phyloP scores from a whole-genome alignment of 345 rosid species.

The Cardamine occulta region DNA sequence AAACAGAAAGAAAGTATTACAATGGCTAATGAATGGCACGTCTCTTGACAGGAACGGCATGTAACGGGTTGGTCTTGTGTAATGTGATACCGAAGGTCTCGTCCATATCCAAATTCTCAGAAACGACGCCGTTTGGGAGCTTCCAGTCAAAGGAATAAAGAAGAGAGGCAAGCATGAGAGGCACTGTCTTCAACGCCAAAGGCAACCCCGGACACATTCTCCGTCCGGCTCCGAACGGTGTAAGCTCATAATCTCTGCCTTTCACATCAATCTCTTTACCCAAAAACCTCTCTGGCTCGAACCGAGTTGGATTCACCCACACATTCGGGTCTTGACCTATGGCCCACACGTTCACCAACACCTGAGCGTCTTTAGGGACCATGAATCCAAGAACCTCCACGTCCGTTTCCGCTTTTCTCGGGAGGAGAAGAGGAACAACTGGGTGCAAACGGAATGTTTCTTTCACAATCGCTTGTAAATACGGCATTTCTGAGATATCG shows the following conservation, averaged over 20 bases:
- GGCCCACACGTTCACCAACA: constrained; percentile 35
- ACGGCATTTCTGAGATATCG: constrained; percentile 2
- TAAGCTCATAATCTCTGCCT: constrained; percentile 28
- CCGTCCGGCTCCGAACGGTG: constrained; percentile 34
- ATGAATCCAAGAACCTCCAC: constrained; percentile 26
- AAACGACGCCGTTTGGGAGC: constrained; percentile 7
- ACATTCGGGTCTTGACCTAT: constrained; percentile 32
- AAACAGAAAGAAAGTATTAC: not conserved
- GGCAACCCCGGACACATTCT: constrained; percentile 35
- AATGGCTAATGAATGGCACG: not conserved
- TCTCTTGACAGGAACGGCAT: constrained; percentile 20
- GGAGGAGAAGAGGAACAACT: constrained; percentile 24
- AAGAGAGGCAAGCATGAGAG: constrained; percentile 34
- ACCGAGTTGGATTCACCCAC: constrained; percentile 30
- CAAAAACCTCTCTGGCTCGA: constrained; percentile 36
- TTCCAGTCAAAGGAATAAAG: constrained; percentile 36
- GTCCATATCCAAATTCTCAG: constrained; percentile 24
- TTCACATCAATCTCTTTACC: constrained; percentile 25
- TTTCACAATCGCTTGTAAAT: constrained; percentile 28
- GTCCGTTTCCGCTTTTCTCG: constrained; percentile 9
- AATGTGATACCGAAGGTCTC: constrained; percentile 31
- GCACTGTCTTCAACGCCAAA: constrained; percentile 6
- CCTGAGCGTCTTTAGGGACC: constrained; percentile 28
- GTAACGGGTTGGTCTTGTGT: constrained; percentile 14
- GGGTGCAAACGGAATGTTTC: constrained; percentile 39